These are phyloP conservation scores for Juglanconis juglandina DNA, from an alignment of 2,329 filamentous ascomycete genomes.

Conservation along the genomic window DNA sequence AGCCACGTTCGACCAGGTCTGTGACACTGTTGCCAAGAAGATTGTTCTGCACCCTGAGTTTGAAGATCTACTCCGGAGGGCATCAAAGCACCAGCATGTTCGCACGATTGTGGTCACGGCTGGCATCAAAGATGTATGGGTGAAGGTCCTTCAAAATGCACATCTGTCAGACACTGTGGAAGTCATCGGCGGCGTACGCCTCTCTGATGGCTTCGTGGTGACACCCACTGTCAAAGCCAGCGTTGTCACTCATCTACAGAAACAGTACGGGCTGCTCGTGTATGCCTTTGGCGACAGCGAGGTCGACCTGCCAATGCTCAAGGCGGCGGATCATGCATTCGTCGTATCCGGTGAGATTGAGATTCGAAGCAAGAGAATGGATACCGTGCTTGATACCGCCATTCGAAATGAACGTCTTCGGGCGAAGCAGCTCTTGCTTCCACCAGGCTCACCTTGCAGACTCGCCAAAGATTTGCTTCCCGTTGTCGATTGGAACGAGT, in stretches of 20 bases:
- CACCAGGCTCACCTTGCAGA: slow-evolving; percentile 34
- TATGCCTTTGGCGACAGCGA: slow-evolving; percentile 6
- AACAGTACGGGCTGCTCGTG: not conserved
- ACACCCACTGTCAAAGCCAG: slow-evolving; percentile 47
- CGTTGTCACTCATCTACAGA: not conserved
- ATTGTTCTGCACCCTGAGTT: slow-evolving; percentile 48
- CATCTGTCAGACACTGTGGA: slow-evolving; percentile 39
- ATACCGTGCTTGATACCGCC: slow-evolving; percentile 37
- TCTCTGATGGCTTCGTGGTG: slow-evolving; percentile 47
- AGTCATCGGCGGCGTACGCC: slow-evolving; percentile 51
- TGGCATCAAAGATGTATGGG: slow-evolving; percentile 52
- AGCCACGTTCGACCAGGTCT: slow-evolving; percentile 40
- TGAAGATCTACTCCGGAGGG: slow-evolving; percentile 35
- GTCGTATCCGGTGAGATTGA: slow-evolving; percentile 51
- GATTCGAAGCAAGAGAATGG: slow-evolving; percentile 51
- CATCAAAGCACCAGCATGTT: slow-evolving; percentile 33
- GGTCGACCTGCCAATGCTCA: slow-evolving; percentile 3
- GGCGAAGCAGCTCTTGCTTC: slow-evolving; percentile 46
- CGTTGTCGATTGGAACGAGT: slow-evolving; percentile 21
- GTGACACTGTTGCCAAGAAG: slow-evolving; percentile 38
- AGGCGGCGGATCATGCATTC: slow-evolving; percentile 47
- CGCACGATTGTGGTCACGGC: slow-evolving; percentile 52
- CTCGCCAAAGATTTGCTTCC: slow-evolving; percentile 43
- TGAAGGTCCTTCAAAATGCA: slow-evolving; percentile 44
- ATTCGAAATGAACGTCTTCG: slow-evolving; percentile 38